These are phyloP conservation scores for Diaporthe aspalathi DNA, from an alignment of 2,329 filamentous ascomycete species.

Conservation along the genomic window DNA sequence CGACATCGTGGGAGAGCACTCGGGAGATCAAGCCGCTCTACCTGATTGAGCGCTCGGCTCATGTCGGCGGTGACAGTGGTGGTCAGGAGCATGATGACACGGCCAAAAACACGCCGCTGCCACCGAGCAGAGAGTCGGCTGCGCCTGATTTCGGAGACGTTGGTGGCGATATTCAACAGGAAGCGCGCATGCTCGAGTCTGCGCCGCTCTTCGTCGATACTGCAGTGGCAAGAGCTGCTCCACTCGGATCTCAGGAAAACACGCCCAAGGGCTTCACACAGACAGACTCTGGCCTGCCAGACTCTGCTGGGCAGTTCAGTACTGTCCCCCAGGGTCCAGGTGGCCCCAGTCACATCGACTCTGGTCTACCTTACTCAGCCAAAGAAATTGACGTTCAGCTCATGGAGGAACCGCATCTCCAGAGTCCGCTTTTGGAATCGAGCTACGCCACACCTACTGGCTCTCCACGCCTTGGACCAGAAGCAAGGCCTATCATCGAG, in stretches of 20 bases:
- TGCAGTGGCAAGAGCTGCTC: constrained; percentile 52
- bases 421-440: constrained; percentile 33
- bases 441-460: constrained; percentile 37
- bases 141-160: constrained; percentile 47
- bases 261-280: constrained; percentile 65
- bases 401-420: constrained; percentile 6
- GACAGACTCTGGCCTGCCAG: constrained; percentile 19
- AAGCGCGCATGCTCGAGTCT: constrained; percentile 27
- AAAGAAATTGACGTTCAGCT: background rate
- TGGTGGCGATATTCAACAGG: constrained; percentile 46
- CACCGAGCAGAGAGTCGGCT: constrained; percentile 50
- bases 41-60: constrained; percentile 74
- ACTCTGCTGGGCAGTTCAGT: background rate
- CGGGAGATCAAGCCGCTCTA: constrained; percentile 85
- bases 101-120: constrained; percentile 58
- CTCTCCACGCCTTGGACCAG: constrained; percentile 6
- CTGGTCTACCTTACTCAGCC: background rate
- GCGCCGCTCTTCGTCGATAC: constrained; percentile 56
- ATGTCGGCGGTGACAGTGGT: constrained; percentile 43
- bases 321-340: background rate
- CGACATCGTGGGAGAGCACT: constrained; percentile 71
- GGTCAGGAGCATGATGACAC: constrained; percentile 49
- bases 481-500: background rate
- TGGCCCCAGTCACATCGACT: constrained; percentile 4
- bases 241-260: constrained; percentile 71